phyloP scores from a whole-genome alignment of 2,329 filamentous ascomycete species.

The Scedosporium boydii region DNA sequence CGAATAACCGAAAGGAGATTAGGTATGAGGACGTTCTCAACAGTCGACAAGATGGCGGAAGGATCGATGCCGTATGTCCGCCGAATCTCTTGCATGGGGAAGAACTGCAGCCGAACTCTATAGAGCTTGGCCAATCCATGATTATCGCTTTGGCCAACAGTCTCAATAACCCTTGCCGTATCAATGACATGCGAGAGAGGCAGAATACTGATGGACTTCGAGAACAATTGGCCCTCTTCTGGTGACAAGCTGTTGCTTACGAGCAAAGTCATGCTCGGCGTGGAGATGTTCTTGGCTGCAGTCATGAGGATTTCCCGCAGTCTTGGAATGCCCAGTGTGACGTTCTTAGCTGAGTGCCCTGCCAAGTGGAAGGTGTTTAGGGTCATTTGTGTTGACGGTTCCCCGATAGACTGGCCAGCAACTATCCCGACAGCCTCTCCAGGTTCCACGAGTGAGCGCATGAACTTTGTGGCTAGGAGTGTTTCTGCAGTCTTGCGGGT shows the following conservation, averaged over 20 bases:
- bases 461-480: slow-evolving; percentile 84
- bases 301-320: slow-evolving; percentile 98
- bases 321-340: slow-evolving; percentile 95
- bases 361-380: slow-evolving; percentile 99
- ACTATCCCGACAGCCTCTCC: slow-evolving; percentile 96
- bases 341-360: slow-evolving; percentile 96
- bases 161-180: slow-evolving; percentile 70
- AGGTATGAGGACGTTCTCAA: slow-evolving; percentile 74
- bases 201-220: slow-evolving; percentile 83
- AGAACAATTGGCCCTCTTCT: slow-evolving; percentile 66
- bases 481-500: slow-evolving; percentile 69
- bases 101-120: slow-evolving; percentile 73
- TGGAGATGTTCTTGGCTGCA: slow-evolving; percentile 79
- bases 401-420: slow-evolving; percentile 90
- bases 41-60: slow-evolving; percentile 64
- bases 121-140: slow-evolving; percentile 73
- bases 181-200: slow-evolving; percentile 79
- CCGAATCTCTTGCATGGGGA: slow-evolving; percentile 73
- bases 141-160: slow-evolving; percentile 60
- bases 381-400: slow-evolving; percentile 98
- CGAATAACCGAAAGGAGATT: slow-evolving; percentile 60
- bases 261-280: slow-evolving; percentile 79
- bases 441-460: slow-evolving; percentile 84
- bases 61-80: slow-evolving; percentile 76
- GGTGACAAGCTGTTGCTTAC: slow-evolving; percentile 62